These are phyloP conservation scores for Inga leiocalycina DNA, from an alignment of 306 rosid species.

Conservation along the genomic window DNA sequence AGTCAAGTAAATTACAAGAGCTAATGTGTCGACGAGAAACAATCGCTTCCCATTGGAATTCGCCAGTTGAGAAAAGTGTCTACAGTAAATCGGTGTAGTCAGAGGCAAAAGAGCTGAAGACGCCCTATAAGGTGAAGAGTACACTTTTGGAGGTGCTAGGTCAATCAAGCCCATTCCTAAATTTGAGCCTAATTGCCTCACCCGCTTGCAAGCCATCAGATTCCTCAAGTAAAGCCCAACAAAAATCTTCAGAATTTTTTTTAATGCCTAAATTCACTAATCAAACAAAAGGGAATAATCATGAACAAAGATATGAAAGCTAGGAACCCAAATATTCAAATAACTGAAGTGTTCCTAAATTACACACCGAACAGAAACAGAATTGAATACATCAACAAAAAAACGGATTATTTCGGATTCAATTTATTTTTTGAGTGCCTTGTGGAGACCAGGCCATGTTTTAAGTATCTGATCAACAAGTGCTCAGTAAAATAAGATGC, in stretches of 20 bases:
- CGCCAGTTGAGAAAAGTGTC: slow-evolving; percentile 46
- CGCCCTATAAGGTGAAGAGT: slow-evolving; percentile 28
- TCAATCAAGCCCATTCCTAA: slow-evolving; percentile 38
- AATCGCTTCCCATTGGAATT: slow-evolving; percentile 65
- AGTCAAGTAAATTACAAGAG: slow-evolving; percentile 47
- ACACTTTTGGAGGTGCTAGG: slow-evolving; percentile 23
- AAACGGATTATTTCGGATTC: too few relatives aligned
- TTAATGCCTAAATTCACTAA: background rate
- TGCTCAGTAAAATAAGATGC: slow-evolving; percentile 67
- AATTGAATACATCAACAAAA: too few relatives aligned
- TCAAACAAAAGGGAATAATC: slow-evolving; percentile 1
- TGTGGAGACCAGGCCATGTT: slow-evolving; percentile 78
- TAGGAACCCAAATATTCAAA: too few relatives aligned
- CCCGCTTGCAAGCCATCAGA: slow-evolving; percentile 63
- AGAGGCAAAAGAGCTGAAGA: slow-evolving; percentile 33
- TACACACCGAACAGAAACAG: too few relatives aligned
- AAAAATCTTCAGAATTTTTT: background rate
- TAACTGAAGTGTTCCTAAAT: too few relatives aligned
- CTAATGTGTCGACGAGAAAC: slow-evolving; percentile 78
- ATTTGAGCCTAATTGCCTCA: slow-evolving; percentile 38
- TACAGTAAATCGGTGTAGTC: slow-evolving; percentile 1
- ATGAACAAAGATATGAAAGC: background rate
- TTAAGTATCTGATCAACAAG: slow-evolving; percentile 78
- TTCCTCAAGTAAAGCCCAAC: slow-evolving; percentile 28
- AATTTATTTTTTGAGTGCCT: slow-evolving; percentile 49